These are phyloP conservation scores for Ceratocystis smalleyi DNA, from an alignment of 2,329 filamentous ascomycete genomes.

Conservation along the genomic window DNA sequence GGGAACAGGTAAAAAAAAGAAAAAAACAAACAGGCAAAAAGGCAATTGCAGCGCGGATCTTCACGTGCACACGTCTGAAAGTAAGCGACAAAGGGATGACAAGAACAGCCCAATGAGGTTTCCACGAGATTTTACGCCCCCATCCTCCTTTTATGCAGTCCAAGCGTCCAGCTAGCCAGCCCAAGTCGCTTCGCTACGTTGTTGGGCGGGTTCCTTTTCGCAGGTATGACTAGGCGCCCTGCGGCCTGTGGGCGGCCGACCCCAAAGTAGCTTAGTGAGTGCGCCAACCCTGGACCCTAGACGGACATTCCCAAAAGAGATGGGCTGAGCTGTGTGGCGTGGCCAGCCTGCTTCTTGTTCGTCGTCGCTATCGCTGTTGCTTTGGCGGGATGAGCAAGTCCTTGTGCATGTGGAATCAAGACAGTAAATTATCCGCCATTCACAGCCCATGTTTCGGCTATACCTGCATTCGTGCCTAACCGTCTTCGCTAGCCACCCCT, in stretches of 20 bases:
- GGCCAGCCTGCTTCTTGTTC: background rate
- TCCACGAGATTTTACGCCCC: too few species aligned
- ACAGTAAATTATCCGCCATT: too few species aligned
- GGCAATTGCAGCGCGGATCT: background rate
- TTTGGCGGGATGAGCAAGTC: too few species aligned
- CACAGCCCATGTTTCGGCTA: too few species aligned
- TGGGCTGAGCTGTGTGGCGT: background rate
- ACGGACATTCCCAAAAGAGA: background rate
- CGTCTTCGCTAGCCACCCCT: background rate
- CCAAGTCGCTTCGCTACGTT: background rate
- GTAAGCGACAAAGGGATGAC: background rate
- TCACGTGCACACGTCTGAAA: background rate
- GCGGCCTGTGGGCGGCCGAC: background rate
- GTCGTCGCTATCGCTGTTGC: background rate
- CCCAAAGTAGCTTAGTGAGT: background rate
- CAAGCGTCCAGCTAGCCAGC: background rate
- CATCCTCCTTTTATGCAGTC: background rate
- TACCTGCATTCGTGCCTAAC: too few species aligned
- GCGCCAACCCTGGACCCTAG: background rate
- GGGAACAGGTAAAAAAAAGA: background rate
- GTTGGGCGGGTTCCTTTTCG: background rate
- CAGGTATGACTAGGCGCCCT: constrained; percentile 1
- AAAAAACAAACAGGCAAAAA: too few species aligned
- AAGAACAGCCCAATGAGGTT: too few species aligned
- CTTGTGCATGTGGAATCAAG: too few species aligned